Evolutionary conservation across 805 yeast species (phyloP).

Genomic region (Kuraishia capsulata): DNA sequence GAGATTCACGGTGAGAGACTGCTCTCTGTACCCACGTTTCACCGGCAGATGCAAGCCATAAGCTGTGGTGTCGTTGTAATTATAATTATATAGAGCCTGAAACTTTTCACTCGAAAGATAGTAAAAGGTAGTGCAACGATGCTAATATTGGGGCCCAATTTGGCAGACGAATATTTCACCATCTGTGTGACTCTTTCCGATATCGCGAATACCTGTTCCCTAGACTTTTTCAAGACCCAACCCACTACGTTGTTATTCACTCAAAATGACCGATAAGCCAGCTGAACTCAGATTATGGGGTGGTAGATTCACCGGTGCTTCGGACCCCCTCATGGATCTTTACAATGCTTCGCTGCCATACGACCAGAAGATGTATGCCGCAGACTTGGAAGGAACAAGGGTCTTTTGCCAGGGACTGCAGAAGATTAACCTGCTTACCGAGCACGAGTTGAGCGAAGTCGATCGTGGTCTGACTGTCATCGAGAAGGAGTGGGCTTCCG

Average conservation of each 20-base stretch:
- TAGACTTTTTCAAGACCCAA: too few species aligned
- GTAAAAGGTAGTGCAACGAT: too few species aligned
- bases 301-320: constrained; percentile 94
- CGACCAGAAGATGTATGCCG: constrained; percentile 89
- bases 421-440: constrained; percentile 66
- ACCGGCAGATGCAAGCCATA: constrained; percentile 97
- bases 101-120: too few species aligned
- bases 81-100: not conserved
- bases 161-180: too few species aligned
- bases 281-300: constrained; percentile 88
- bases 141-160: too few species aligned
- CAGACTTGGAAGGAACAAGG: constrained; percentile 88
- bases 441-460: constrained; percentile 67
- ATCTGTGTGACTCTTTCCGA: not conserved
- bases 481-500: constrained; percentile 72
- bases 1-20: constrained; percentile 97
- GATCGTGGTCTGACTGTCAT: constrained; percentile 74
- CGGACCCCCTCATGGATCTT: constrained; percentile 95
- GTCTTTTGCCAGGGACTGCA: constrained; percentile 84
- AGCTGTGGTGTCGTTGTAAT: constrained; percentile 2
- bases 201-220: not conserved
- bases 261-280: constrained; percentile 25
- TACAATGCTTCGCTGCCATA: constrained; percentile 96
- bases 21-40: constrained; percentile 95
- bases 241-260: too few species aligned